Percentiles rank a stretch among this genome's conserved stretches.
These are phyloP conservation scores for Ambrosiella beaveri DNA, from an alignment of 2,329 filamentous ascomycete genomes.

Conservation along the genomic window DNA sequence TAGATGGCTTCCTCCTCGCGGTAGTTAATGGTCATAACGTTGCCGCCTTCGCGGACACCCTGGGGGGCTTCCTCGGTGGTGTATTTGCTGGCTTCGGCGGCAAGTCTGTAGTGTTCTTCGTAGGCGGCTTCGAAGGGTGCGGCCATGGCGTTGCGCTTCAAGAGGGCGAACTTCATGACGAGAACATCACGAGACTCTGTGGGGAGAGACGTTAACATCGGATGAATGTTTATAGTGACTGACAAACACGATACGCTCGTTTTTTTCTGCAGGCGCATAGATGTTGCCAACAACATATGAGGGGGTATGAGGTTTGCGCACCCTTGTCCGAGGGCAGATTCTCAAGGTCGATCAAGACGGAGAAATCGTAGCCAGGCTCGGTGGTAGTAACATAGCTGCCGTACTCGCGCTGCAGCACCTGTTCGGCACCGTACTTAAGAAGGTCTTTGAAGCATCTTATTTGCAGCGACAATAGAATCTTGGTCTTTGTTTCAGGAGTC, in stretches of 20 bases:
- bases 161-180: constrained; percentile 67
- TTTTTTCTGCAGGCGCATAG: not conserved
- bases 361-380: constrained; percentile 92
- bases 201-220: not conserved
- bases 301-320: constrained; percentile 20
- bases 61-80: constrained; percentile 88
- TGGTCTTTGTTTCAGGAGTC: constrained; percentile 80
- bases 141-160: constrained; percentile 98
- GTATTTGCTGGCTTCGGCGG: constrained; percentile 79
- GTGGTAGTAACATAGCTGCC: constrained; percentile 74
- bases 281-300: not conserved
- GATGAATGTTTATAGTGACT: not conserved
- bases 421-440: constrained; percentile 78
- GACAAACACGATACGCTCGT: not conserved
- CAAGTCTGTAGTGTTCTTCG: constrained; percentile 71
- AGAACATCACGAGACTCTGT: constrained; percentile 72
- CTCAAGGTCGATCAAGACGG: constrained; percentile 75
- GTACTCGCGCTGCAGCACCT: constrained; percentile 87
- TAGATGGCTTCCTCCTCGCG: constrained; percentile 98
- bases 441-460: constrained; percentile 92
- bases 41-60: constrained; percentile 72
- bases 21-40: constrained; percentile 94
- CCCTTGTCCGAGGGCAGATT: constrained; percentile 65
- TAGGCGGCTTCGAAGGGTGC: constrained; percentile 96
- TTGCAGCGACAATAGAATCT: constrained; percentile 85